phyloP scores from a whole-genome alignment of 345 rosid genomes.

The Eucalyptus regnans region DNA sequence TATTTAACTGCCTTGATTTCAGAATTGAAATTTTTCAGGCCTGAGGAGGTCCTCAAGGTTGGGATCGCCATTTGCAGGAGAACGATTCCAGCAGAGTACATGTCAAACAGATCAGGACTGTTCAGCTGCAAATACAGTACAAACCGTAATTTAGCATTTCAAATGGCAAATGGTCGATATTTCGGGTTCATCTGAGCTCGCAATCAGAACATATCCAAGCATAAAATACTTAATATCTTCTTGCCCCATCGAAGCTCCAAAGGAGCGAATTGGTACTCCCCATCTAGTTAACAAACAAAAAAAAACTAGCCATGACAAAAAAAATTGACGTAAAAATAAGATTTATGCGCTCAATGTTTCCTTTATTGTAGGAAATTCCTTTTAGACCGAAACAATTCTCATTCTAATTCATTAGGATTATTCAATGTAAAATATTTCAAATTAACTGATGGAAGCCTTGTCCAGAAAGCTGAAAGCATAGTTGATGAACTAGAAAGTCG shows the following conservation, averaged over 20 bases:
- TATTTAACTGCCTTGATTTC: slow-evolving; percentile 50
- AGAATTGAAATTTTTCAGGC: slow-evolving; percentile 69
- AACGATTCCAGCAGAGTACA: slow-evolving; percentile 83
- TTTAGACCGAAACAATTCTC: background rate
- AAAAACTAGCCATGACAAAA: background rate
- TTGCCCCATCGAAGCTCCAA: background rate
- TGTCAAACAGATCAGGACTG: slow-evolving; percentile 93
- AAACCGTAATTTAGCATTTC: background rate
- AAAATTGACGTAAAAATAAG: background rate
- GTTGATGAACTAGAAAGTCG: background rate
- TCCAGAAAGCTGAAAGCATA: background rate
- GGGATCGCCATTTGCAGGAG: slow-evolving; percentile 96
- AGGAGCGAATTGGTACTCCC: background rate
- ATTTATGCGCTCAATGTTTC: background rate
- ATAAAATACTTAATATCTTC: background rate
- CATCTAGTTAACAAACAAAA: background rate
- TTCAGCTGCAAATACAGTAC: slow-evolving; percentile 46
- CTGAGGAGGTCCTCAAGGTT: slow-evolving; percentile 45
- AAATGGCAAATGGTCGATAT: background rate
- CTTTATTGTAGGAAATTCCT: background rate
- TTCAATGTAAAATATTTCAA: background rate
- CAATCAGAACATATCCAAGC: background rate
- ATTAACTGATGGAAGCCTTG: background rate
- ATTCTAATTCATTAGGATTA: background rate
- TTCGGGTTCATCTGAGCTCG: background rate